Conservation (phyloP, 768 basidiomycete genomes). For the Amanita exitialis region DNA sequence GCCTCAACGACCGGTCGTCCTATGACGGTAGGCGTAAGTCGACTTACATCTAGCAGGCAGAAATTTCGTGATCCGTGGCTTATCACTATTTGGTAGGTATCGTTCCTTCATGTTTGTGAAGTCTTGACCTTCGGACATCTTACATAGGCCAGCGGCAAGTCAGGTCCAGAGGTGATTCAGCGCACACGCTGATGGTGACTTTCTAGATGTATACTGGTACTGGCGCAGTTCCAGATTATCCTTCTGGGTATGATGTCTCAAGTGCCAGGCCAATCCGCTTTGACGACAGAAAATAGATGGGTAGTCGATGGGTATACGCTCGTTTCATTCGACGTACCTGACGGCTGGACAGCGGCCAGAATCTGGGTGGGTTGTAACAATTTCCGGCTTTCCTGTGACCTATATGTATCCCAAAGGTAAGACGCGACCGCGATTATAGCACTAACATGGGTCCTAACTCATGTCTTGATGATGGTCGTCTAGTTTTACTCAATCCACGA, state of each 20-base stretch:
- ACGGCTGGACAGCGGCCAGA: constrained; percentile 56
- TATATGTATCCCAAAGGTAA: constrained; percentile 31
- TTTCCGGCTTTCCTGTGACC: not conserved
- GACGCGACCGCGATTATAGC: constrained; percentile 54
- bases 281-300: constrained; percentile 24
- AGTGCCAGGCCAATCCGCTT: not conserved
- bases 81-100: constrained; percentile 54
- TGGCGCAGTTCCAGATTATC: constrained; percentile 37
- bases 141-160: constrained; percentile 27
- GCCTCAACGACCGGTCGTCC: constrained; percentile 37
- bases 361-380: constrained; percentile 29
- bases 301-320: constrained; percentile 24
- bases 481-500: constrained; percentile 18
- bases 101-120: not conserved
- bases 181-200: not conserved
- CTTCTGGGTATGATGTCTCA: constrained; percentile 30
- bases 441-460: constrained; percentile 43
- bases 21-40: constrained; percentile 40
- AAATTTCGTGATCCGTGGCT: constrained; percentile 38
- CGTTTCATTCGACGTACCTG: constrained; percentile 43
- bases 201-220: constrained; percentile 50
- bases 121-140: not conserved
- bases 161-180: not conserved
- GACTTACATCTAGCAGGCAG: not conserved
- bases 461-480: constrained; percentile 55